Percentiles rank a stretch among this genome's conserved stretches.
Evolutionary conservation across 805 yeast genomes (phyloP).

Genomic region (Cyberlindnera xylosilytica): DNA sequence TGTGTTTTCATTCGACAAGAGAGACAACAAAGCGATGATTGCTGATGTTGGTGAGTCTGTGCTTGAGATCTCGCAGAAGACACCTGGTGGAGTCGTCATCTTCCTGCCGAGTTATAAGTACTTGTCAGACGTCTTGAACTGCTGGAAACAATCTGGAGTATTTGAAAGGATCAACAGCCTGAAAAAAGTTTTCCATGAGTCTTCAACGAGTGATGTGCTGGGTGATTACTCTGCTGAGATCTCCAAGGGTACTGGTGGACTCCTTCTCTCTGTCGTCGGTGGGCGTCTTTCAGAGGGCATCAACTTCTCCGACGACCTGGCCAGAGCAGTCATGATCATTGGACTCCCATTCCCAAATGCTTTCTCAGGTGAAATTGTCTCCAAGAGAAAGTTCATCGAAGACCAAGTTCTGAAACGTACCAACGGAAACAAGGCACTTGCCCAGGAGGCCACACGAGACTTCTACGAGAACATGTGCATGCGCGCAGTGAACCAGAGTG

Average conservation of each 20-base stretch:
- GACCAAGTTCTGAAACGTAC: constrained; percentile 45
- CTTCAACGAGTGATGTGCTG: constrained; percentile 47
- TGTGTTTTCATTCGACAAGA: constrained; percentile 67
- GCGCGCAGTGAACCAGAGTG: constrained; percentile 89
- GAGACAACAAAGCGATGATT: constrained; percentile 47
- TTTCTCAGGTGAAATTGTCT: constrained; percentile 74
- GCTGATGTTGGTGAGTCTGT: constrained; percentile 49
- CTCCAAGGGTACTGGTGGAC: constrained; percentile 47
- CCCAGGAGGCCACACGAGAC: constrained; percentile 45
- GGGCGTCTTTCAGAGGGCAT: constrained; percentile 94
- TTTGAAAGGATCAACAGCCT: constrained; percentile 33
- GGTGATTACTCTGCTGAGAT: constrained; percentile 48
- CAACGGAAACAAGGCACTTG: constrained; percentile 38
- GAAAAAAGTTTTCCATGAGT: constrained; percentile 58
- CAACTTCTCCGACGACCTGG: constrained; percentile 83
- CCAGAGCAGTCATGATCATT: constrained; percentile 80
- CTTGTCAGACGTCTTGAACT: constrained; percentile 43
- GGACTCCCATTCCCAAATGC: constrained; percentile 91
- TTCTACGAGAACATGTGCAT: constrained; percentile 84
- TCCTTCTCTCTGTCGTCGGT: constrained; percentile 83
- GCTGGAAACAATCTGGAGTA: constrained; percentile 46
- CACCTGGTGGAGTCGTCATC: constrained; percentile 76
- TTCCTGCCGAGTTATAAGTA: constrained; percentile 86
- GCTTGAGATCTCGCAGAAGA: constrained; percentile 35
- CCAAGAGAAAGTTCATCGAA: constrained; percentile 66